Percentiles rank a stretch among this genome's conserved stretches.
phyloP scores from a whole-genome alignment of 1,139 yeast species.

The Kazachstania sp. region DNA sequence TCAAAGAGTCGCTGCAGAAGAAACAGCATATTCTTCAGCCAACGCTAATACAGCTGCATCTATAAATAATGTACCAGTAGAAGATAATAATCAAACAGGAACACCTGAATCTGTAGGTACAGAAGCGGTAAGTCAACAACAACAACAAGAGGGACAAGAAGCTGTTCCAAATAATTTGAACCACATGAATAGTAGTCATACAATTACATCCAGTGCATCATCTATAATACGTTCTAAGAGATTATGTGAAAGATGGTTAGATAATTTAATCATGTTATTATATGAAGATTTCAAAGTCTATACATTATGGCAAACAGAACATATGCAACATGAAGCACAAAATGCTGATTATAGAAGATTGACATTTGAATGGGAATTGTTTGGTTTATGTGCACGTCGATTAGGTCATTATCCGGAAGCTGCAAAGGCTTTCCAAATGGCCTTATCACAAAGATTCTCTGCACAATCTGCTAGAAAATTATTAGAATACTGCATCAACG shows the following conservation, averaged over 20 bases:
- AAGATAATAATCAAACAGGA: background rate
- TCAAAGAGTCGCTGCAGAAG: conserved; percentile 30
- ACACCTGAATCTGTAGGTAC: background rate
- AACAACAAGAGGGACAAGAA: background rate
- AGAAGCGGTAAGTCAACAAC: background rate
- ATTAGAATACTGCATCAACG: conserved; percentile 51
- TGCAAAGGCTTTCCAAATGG: conserved; percentile 66
- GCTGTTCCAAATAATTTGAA: background rate
- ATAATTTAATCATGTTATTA: conserved; percentile 80
- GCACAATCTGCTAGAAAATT: conserved; percentile 73
- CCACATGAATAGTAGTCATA: conserved; percentile 32
- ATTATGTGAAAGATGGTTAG: conserved; percentile 95
- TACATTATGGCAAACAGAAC: conserved; percentile 93
- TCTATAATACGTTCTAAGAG: conserved; percentile 43
- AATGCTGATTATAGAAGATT: conserved; percentile 69
- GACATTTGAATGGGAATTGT: conserved; percentile 88
- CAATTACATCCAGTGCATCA: conserved; percentile 41
- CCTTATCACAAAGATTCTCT: conserved; percentile 68
- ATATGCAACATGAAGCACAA: conserved; percentile 75
- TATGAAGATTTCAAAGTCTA: conserved; percentile 89
- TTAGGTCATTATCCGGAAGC: conserved; percentile 83
- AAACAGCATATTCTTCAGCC: conserved; percentile 30
- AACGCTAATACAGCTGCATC: conserved; percentile 34
- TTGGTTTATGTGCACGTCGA: conserved; percentile 79
- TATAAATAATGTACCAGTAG: conserved; percentile 3